phyloP scores from a whole-genome alignment of 1,139 yeast genomes.

The Kodamaea ohmeri region DNA sequence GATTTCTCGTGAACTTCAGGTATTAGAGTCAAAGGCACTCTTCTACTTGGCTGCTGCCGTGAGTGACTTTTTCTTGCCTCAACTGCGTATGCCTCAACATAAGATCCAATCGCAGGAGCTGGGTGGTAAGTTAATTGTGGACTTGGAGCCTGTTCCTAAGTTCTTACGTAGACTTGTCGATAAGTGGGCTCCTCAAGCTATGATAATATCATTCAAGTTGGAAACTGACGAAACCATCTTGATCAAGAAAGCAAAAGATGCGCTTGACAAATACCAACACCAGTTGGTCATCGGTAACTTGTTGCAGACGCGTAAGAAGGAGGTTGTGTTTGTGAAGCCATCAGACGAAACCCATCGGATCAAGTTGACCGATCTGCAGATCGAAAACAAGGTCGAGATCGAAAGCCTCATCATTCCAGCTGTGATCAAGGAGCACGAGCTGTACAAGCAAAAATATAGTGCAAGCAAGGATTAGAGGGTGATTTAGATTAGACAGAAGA shows the following conservation, averaged over 20 bases:
- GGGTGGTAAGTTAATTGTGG: slow-evolving; percentile 73
- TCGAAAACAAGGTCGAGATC: slow-evolving; percentile 49
- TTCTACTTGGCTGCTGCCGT: slow-evolving; percentile 97
- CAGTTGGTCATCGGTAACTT: slow-evolving; percentile 94
- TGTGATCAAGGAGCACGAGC: slow-evolving; percentile 58
- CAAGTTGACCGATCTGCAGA: slow-evolving; percentile 43
- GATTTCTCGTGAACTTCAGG: slow-evolving; percentile 59
- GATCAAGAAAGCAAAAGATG: slow-evolving; percentile 71
- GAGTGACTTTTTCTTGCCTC: slow-evolving; percentile 91
- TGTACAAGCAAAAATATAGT: slow-evolving; percentile 50
- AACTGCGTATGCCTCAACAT: slow-evolving; percentile 82
- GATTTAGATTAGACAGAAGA: slow-evolving; percentile 6
- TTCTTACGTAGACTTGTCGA: slow-evolving; percentile 85
- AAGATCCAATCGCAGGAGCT: slow-evolving; percentile 83
- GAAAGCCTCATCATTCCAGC: slow-evolving; percentile 77
- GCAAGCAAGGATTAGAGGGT: neutral
- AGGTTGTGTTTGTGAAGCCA: slow-evolving; percentile 80
- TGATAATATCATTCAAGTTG: slow-evolving; percentile 91
- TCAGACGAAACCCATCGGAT: slow-evolving; percentile 49
- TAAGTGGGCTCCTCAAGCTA: slow-evolving; percentile 91
- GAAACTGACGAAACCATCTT: slow-evolving; percentile 81
- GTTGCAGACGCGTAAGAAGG: slow-evolving; percentile 81
- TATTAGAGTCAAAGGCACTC: slow-evolving; percentile 54
- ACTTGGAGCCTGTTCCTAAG: slow-evolving; percentile 94
- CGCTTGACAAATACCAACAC: slow-evolving; percentile 82